Percentiles rank a stretch among this genome's conserved stretches.
Conservation (phyloP, 2,329 filamentous ascomycete genomes). For the Arthrobotrys musiformis region DNA sequence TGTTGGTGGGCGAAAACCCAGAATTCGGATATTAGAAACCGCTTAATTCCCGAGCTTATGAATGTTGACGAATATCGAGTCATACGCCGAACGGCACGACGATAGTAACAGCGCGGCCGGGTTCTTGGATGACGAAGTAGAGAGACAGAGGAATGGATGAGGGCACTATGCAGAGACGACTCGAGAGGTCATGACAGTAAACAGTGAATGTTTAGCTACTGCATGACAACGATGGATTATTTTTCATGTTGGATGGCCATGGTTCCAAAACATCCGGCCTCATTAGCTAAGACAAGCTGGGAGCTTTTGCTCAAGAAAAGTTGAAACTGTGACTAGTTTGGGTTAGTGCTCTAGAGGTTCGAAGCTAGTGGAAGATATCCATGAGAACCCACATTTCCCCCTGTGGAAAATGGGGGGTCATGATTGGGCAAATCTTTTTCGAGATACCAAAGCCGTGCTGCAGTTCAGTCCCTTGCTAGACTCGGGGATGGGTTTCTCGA, state of each 20-base stretch:
- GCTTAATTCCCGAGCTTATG: constrained; percentile 48
- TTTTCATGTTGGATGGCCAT: constrained; percentile 36
- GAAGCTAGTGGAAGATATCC: constrained; percentile 45
- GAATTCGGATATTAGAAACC: constrained; percentile 20
- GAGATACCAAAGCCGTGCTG: constrained; percentile 32
- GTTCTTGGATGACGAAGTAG: constrained; percentile 1
- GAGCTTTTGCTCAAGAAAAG: constrained; percentile 32
- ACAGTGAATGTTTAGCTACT: constrained; percentile 19
- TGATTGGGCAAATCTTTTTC: constrained; percentile 43
- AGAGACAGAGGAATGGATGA: constrained; percentile 17
- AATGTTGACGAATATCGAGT: constrained; percentile 45
- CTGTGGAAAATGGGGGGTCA: constrained; percentile 23
- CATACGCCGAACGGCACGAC: constrained; percentile 38
- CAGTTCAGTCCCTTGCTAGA: constrained; percentile 46
- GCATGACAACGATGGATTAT: constrained; percentile 49
- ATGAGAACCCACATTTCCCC: constrained; percentile 29
- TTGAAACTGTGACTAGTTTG: constrained; percentile 37
- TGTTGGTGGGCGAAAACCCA: constrained; percentile 24
- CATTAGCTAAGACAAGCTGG: constrained; percentile 51
- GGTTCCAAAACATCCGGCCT: constrained; percentile 45
- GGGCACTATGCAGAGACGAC: constrained; percentile 18
- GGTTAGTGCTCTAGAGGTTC: constrained; percentile 39
- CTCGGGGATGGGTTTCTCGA: constrained; percentile 22
- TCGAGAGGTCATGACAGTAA: constrained; percentile 13
- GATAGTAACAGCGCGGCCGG: constrained; percentile 15